These are phyloP conservation scores for Pholiota conissans DNA, from an alignment of 768 basidiomycete genomes.

Conservation along the genomic window DNA sequence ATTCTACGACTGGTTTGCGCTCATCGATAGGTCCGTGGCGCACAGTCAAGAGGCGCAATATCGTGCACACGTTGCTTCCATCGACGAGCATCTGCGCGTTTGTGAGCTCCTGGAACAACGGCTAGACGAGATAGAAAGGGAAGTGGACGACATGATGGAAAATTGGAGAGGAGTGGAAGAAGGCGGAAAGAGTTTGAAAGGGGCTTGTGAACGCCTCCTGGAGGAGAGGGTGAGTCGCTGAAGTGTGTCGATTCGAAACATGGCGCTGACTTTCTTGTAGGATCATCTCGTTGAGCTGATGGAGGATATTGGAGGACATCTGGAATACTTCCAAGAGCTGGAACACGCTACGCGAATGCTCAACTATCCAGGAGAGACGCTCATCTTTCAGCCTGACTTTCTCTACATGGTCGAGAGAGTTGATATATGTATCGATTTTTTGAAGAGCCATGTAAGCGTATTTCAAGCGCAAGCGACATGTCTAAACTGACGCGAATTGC, in stretches of 20 bases:
- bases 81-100: conserved; percentile 73
- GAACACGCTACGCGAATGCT: conserved; percentile 92
- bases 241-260: neutral
- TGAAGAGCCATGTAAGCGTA: conserved; percentile 76
- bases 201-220: conserved; percentile 85
- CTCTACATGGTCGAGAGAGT: conserved; percentile 95
- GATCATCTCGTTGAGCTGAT: conserved; percentile 76
- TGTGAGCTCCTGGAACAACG: conserved; percentile 75
- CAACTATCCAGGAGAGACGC: conserved; percentile 89
- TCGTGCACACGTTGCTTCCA: conserved; percentile 75
- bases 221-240: conserved; percentile 75
- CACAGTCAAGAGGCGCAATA: conserved; percentile 95
- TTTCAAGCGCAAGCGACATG: neutral
- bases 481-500: conserved; percentile 3
- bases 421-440: conserved; percentile 90
- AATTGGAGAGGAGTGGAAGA: conserved; percentile 90
- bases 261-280: conserved; percentile 35
- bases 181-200: conserved; percentile 86
- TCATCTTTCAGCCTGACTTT: conserved; percentile 90
- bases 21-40: conserved; percentile 86
- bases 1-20: conserved; percentile 95
- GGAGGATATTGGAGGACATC: conserved; percentile 75
- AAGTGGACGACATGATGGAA: conserved; percentile 80
- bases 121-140: conserved; percentile 70
- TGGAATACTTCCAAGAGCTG: conserved; percentile 95